A percentile compares a stretch with the other conserved stretches of the same genome.
phyloP scores from a whole-genome alignment of 805 yeast species.

The Hanseniaspora guilliermondii region DNA sequence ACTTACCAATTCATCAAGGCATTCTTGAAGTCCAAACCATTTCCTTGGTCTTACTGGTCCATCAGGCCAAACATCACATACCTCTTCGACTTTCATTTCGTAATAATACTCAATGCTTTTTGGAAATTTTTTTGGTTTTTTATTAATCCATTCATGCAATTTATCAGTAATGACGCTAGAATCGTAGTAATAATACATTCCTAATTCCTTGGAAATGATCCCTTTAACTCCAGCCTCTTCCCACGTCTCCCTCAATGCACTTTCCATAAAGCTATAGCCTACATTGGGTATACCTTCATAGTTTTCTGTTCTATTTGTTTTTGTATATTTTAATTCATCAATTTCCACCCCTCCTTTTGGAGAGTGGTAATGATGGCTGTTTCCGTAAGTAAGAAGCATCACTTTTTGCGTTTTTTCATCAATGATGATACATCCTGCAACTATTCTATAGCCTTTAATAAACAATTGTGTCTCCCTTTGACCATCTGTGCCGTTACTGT shows the following conservation, averaged over 20 bases:
- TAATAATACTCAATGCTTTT: slow-evolving; percentile 76
- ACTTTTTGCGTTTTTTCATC: slow-evolving; percentile 46
- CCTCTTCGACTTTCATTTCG: slow-evolving; percentile 51
- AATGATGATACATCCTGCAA: slow-evolving; percentile 83
- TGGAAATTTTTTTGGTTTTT: slow-evolving; percentile 38
- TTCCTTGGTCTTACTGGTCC: slow-evolving; percentile 43
- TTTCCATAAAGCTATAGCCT: slow-evolving; percentile 24
- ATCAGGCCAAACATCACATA: slow-evolving; percentile 71
- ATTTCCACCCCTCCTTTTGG: slow-evolving; percentile 93
- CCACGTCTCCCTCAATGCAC: slow-evolving; percentile 89
- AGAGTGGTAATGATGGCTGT: slow-evolving; percentile 54
- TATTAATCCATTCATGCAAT: slow-evolving; percentile 25
- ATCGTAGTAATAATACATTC: slow-evolving; percentile 51
- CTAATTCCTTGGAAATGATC: slow-evolving; percentile 40
- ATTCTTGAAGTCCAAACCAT: slow-evolving; percentile 35
- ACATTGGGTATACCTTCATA: not conserved
- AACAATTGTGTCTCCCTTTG: slow-evolving; percentile 9
- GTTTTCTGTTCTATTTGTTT: not conserved
- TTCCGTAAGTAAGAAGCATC: slow-evolving; percentile 57
- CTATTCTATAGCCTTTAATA: slow-evolving; percentile 49
- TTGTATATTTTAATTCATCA: slow-evolving; percentile 43
- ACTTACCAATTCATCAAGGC: slow-evolving; percentile 24
- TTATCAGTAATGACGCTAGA: slow-evolving; percentile 30
- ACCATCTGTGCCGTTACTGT: not conserved
- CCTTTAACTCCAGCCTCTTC: slow-evolving; percentile 93